These are phyloP conservation scores for Rhodotorula sp. DNA, from an alignment of 1,284 basidiomycete genomes.

Conservation along the genomic window DNA sequence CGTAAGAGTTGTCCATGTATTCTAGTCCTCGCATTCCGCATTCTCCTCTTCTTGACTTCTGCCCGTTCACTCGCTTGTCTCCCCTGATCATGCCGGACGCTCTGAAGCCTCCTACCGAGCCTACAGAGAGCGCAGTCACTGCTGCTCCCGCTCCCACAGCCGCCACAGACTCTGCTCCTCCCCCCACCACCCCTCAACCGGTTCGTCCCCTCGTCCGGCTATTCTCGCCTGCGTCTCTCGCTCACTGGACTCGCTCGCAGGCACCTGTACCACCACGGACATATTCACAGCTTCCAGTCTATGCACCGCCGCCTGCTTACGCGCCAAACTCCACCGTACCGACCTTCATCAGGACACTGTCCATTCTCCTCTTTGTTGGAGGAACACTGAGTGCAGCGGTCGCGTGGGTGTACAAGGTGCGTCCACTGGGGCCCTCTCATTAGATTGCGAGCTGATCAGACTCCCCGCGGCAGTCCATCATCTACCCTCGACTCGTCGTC, in stretches of 20 bases:
- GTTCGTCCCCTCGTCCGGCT: slow-evolving; percentile 2
- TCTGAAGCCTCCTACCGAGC: slow-evolving; percentile 3
- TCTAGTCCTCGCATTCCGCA: neutral
- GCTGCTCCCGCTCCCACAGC: neutral
- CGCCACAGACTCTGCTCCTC: slow-evolving; percentile 20
- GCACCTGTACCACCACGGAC: slow-evolving; percentile 6
- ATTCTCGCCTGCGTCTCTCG: neutral
- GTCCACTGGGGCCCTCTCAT: neutral
- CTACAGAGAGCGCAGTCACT: neutral
- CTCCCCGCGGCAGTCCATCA: neutral
- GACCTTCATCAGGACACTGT: slow-evolving; percentile 22
- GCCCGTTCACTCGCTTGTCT: neutral
- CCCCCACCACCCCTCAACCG: slow-evolving; percentile 1
- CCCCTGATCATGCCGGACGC: neutral
- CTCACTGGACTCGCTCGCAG: neutral
- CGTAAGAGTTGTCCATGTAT: neutral
- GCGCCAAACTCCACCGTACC: slow-evolving; percentile 34
- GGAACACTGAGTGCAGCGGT: slow-evolving; percentile 11
- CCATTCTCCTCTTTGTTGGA: slow-evolving; percentile 21
- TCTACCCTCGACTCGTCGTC: slow-evolving; percentile 23
- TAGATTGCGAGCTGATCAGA: neutral
- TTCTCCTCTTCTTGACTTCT: neutral
- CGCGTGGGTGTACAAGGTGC: slow-evolving; percentile 33
- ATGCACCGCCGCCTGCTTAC: slow-evolving; percentile 15
- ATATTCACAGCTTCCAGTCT: slow-evolving; percentile 1